Percentiles rank a stretch among this genome's conserved stretches.
Conservation (phyloP, 345 rosid species). For the Gossypium herbaceum region DNA sequence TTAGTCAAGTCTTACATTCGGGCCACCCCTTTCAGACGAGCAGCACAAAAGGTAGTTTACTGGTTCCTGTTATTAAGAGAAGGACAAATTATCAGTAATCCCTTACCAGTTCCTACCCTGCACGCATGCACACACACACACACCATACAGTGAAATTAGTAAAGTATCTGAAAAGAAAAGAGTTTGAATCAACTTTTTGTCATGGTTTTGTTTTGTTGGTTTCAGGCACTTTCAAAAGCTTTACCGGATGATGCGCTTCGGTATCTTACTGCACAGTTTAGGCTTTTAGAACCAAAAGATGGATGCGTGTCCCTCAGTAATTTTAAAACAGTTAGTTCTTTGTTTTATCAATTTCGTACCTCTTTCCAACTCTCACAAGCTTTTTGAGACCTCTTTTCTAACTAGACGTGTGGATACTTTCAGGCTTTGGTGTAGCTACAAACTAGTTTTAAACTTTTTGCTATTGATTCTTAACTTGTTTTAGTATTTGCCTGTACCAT, state of each 20-base stretch:
- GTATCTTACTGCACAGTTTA: constrained; percentile 75
- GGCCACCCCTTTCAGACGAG: constrained; percentile 70
- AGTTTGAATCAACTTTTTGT: neutral
- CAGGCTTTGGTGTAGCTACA: neutral
- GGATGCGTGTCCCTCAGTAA: constrained; percentile 71
- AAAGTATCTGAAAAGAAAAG: neutral
- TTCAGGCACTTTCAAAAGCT: constrained; percentile 90
- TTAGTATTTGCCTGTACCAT: neutral
- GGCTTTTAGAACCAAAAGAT: constrained; percentile 72
- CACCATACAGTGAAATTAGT: neutral
- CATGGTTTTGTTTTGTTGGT: constrained; percentile 13
- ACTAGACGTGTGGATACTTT: neutral
- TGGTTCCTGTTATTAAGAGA: constrained; percentile 4
- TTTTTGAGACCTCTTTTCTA: neutral
- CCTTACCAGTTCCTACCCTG: neutral
- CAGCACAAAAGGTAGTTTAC: constrained; percentile 71
- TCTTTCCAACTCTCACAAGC: neutral
- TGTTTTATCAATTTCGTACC: neutral
- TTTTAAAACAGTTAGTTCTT: constrained; percentile 58
- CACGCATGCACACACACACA: too few species aligned
- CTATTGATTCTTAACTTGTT: neutral
- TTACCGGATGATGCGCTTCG: constrained; percentile 78
- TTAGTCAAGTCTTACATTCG: constrained; percentile 68
- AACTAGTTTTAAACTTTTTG: neutral
- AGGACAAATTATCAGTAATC: neutral